A percentile compares a stretch with the other conserved stretches of the same genome.
Conservation (phyloP, 768 basidiomycete genomes). For the Calvatia gigantea region DNA sequence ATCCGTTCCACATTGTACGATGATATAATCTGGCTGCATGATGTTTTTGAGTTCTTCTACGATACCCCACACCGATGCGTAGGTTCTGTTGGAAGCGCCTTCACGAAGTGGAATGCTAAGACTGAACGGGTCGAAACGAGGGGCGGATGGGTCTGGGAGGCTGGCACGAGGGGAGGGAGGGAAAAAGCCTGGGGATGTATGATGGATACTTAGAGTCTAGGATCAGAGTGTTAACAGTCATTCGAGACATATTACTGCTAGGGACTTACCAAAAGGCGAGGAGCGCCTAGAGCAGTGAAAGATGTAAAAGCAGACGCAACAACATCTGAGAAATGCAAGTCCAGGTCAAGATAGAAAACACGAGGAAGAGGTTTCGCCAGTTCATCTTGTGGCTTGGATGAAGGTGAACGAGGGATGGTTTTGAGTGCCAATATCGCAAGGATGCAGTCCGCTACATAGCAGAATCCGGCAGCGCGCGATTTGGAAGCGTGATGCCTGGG, state of each 20-base stretch:
- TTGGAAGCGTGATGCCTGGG: constrained; percentile 81
- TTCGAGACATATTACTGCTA: not conserved
- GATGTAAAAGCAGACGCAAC: constrained; percentile 70
- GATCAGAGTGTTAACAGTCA: constrained; percentile 1
- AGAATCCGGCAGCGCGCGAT: constrained; percentile 80
- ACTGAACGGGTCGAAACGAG: constrained; percentile 56
- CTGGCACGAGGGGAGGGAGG: constrained; percentile 54
- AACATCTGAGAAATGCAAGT: constrained; percentile 89
- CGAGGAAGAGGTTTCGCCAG: constrained; percentile 31
- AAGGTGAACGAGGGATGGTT: constrained; percentile 25
- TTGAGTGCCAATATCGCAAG: constrained; percentile 75
- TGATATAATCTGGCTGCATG: constrained; percentile 73
- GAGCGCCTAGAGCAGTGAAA: constrained; percentile 47
- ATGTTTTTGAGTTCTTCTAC: constrained; percentile 57
- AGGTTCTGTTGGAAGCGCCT: constrained; percentile 68
- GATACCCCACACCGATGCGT: constrained; percentile 57
- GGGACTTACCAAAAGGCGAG: not conserved
- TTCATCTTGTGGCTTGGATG: constrained; percentile 6
- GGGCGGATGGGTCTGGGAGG: constrained; percentile 35
- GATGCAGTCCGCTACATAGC: constrained; percentile 90
- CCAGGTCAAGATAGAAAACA: constrained; percentile 89
- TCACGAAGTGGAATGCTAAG: constrained; percentile 74
- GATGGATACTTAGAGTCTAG: constrained; percentile 83
- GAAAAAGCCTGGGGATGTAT: constrained; percentile 80
- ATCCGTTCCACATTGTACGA: constrained; percentile 87